phyloP scores from a whole-genome alignment of 805 yeast species.

The Yamadazyma scolyti region DNA sequence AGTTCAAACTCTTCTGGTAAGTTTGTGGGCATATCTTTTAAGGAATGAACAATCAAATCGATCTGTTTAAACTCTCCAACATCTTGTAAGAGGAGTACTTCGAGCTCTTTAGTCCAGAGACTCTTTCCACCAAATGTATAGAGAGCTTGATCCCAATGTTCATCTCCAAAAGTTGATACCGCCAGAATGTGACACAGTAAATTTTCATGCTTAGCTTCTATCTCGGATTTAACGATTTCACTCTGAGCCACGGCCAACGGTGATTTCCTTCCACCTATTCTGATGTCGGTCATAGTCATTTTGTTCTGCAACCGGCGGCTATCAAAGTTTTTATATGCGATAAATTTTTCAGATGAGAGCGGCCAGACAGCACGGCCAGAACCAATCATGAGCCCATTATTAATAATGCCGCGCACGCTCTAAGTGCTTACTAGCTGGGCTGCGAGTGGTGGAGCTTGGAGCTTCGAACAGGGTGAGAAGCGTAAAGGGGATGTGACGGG shows the following conservation, averaged over 20 bases:
- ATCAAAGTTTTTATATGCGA: too few relatives aligned
- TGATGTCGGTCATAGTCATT: too few relatives aligned
- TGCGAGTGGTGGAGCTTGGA: too few relatives aligned
- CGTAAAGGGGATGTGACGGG: too few relatives aligned
- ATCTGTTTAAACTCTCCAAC: conserved; percentile 63
- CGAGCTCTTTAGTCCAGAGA: conserved; percentile 94
- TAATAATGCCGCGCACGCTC: conserved; percentile 7
- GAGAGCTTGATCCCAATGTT: conserved; percentile 76
- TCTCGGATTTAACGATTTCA: conserved; percentile 61
- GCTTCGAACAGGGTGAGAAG: too few relatives aligned
- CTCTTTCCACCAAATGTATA: conserved; percentile 96
- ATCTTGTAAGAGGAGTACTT: conserved; percentile 62
- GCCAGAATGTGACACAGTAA: conserved; percentile 74
- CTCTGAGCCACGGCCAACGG: conserved; percentile 84
- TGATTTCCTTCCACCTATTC: conserved; percentile 87
- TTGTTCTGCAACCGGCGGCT: too few relatives aligned
- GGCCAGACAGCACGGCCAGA: too few relatives aligned
- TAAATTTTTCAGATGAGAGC: too few relatives aligned
- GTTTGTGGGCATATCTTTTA: conserved; percentile 89
- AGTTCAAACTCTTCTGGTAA: conserved; percentile 87
- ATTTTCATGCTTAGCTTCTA: conserved; percentile 59
- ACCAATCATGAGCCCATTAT: conserved; percentile 6
- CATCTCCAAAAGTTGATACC: conserved; percentile 85
- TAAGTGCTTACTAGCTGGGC: too few relatives aligned
- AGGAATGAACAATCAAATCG: conserved; percentile 88